phyloP scores from a whole-genome alignment of 2,329 filamentous ascomycete genomes.

The Calonectria pseudoreteaudii region DNA sequence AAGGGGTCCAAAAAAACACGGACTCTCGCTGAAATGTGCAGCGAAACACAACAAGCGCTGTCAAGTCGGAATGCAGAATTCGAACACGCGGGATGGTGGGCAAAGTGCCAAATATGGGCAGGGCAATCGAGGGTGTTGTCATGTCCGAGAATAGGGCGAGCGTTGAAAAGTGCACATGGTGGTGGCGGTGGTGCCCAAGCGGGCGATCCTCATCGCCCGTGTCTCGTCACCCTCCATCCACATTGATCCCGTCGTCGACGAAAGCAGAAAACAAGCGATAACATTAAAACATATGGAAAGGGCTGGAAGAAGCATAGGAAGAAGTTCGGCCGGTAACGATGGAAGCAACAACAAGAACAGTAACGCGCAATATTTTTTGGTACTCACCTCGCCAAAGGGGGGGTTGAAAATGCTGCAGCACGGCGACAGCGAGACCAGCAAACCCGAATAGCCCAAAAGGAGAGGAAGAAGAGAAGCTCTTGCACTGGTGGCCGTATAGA shows the following conservation, averaged over 20 bases:
- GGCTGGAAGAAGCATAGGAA: not conserved
- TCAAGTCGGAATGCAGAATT: slow-evolving; percentile 16
- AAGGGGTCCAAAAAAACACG: slow-evolving; percentile 28
- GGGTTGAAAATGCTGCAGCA: slow-evolving; percentile 23
- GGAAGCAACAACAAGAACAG: slow-evolving; percentile 12
- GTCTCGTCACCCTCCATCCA: slow-evolving; percentile 12
- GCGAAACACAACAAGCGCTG: slow-evolving; percentile 24
- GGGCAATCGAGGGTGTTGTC: slow-evolving; percentile 13
- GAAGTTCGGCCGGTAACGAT: not conserved
- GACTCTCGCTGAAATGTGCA: slow-evolving; percentile 22
- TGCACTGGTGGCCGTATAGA: slow-evolving; percentile 10
- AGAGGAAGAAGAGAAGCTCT: slow-evolving; percentile 26
- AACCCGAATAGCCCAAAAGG: slow-evolving; percentile 23
- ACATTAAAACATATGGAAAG: slow-evolving; percentile 26
- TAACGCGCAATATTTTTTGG: slow-evolving; percentile 28
- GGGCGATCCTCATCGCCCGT: slow-evolving; percentile 22
- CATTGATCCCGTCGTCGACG: not conserved
- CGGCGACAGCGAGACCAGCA: slow-evolving; percentile 32
- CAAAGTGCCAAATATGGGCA: not conserved
- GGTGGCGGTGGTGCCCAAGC: slow-evolving; percentile 19
- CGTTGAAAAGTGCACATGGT: slow-evolving; percentile 27
- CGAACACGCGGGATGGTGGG: slow-evolving; percentile 15
- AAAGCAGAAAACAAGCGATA: slow-evolving; percentile 17
- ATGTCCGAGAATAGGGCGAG: slow-evolving; percentile 25
- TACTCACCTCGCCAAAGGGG: slow-evolving; percentile 38